A percentile compares a stretch with the other conserved stretches of the same genome.
Evolutionary conservation across 805 yeast species (phyloP).

Genomic region (Tetrapisispora taiwanensis): DNA sequence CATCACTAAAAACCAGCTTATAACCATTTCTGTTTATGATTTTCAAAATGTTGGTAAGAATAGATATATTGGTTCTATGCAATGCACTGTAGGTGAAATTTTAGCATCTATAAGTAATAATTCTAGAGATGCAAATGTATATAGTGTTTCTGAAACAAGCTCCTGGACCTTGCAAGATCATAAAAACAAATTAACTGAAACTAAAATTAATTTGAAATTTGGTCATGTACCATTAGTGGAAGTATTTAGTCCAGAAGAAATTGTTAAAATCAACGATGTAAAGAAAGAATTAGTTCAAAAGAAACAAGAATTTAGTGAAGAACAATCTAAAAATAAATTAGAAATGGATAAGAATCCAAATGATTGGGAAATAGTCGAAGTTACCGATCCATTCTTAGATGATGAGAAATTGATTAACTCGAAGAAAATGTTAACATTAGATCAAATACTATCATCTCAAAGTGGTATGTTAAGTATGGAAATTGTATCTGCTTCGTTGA

Average conservation of each 20-base stretch:
- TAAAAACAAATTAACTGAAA: constrained; percentile 38
- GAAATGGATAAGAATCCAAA: constrained; percentile 47
- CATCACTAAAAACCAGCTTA: constrained; percentile 47
- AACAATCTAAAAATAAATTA: constrained; percentile 41
- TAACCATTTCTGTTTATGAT: constrained; percentile 53
- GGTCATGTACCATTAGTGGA: constrained; percentile 60
- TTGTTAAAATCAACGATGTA: constrained; percentile 37
- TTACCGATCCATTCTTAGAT: constrained; percentile 34
- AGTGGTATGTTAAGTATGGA: constrained; percentile 56
- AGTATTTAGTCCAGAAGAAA: constrained; percentile 49
- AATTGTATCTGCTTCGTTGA: constrained; percentile 39
- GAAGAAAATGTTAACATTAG: constrained; percentile 41
- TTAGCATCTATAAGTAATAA: constrained; percentile 15
- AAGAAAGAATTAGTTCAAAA: constrained; percentile 32
- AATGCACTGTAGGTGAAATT: constrained; percentile 40
- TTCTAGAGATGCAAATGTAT: constrained; percentile 7
- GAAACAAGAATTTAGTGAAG: constrained; percentile 31
- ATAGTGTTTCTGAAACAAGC: constrained; percentile 30
- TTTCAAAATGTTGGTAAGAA: constrained; percentile 55
- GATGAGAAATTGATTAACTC: constrained; percentile 19
- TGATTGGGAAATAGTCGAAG: constrained; percentile 54
- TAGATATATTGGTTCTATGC: constrained; percentile 51
- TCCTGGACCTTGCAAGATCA: constrained; percentile 24
- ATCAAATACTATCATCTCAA: constrained; percentile 40
- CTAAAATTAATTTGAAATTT: constrained; percentile 43